Evolutionary conservation across 129 eudicot species (phyloP), one percentile per base, ranked within the genome.

Genomic region (Saposhnikovia divaricata): DNA sequence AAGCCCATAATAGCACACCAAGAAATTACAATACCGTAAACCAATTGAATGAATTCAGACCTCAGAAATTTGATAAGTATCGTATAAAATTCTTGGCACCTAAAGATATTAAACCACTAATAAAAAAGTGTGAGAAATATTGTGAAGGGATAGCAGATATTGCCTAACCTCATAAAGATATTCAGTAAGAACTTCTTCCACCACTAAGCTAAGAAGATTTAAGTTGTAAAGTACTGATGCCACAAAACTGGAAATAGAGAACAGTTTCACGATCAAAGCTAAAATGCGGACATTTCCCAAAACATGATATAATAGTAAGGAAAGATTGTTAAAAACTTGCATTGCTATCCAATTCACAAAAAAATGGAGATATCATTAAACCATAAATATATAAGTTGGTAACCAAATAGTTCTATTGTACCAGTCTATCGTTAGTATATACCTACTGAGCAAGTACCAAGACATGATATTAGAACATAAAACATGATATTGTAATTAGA

Each of bases 281-380:
- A 95, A 80, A 80, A 95, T 85, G 47, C 98, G 93, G 50, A 90
- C 89, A 79, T 96, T 88, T 80, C 91, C 98, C 98, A 86, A 82
- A 73, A 79, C 70, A 76, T 48, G 46, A 11, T 47, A 42, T 18
- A 78, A 78, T 25, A 43, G 40, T 72, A 37, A 83, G 75, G 31
- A 19, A 39, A 44, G 53, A 79, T 34, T 13, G 43, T 72, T 71
- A 55, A 3, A 43, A 65, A 75, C 23, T 61, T 51, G 38, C n/a
- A 40, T n/a, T 34, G 45, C 40, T 27, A 13, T 43, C 66, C 14
- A 42, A 40, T 71, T 51, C 23, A 50, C n/a, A 69, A 16, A 42
- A 34, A 76, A 68, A 77, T 34, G 18, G 8, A n/a, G 27, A 55
- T n/a, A 65, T 25, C 40, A 28, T 66, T 66, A 25, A 11, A 66